Base-by-base conservation (phyloP, 495 filamentous ascomycete species). In the Glarea lozoyensis region DNA sequence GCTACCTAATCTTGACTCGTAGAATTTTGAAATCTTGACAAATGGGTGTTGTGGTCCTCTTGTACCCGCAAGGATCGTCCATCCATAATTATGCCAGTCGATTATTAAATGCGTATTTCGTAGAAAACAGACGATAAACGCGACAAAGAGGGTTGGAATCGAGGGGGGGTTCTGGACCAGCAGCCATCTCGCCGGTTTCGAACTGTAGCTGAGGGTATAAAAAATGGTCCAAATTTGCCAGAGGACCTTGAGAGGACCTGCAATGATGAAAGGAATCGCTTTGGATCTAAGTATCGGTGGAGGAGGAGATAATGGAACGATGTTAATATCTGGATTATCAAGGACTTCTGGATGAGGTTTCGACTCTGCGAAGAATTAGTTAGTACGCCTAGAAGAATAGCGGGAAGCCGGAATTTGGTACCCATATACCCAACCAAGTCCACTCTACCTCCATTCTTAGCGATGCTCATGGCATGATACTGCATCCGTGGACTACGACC, bases 1-100 rank as follows among this genome's bases (percentile, higher is more conserved):
- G 23, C 74, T 72, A 37, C 83, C 78, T 37, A 94, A 76, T 12
- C 65, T 52, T 27, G 63, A 70, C 55, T 98, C 92, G 59, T 94
- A 95, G 54, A 75, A 68, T 36, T 75, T 76, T 2, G 88, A 82
- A 15, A 90, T 53, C 41, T 51, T 66, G 12, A 96, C 88, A 6
- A 97, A 70, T 0, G 84, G 86, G 58, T 95, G 90, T 43, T 33
- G 72, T 61, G 29, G 79, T 56, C 65, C 86, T 75, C 56, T 85
- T 53, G 52, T 70, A 30, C 62, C 60, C 17, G 84, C 78, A 3
- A 99, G 78, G 45, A 97, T 90, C n/a, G 84, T 89, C 70, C 86
- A 95, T 48, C 92, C 90, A 61, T 95, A 95, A 61, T 99, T 99
- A 67, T 99, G 92, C 92, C 92, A 99, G 63, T 99, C 92, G 43